phyloP scores from a whole-genome alignment of 805 yeast species.

The Debaryomyces tyrocola region DNA sequence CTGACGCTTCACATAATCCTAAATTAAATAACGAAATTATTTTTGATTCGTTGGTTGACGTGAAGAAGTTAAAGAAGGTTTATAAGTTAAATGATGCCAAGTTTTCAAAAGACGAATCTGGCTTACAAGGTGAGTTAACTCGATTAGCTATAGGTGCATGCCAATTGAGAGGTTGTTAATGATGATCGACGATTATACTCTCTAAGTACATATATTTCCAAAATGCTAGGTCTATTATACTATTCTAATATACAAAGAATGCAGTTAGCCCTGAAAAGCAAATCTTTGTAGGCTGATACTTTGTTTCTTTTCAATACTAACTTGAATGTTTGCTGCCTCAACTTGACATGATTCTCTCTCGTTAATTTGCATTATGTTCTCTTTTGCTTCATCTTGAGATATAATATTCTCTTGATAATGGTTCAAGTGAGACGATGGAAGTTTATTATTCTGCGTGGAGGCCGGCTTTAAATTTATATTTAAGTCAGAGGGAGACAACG shows the following conservation, averaged over 20 bases:
- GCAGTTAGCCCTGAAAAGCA: slow-evolving; percentile 16
- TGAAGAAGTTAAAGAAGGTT: slow-evolving; percentile 32
- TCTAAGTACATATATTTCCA: background rate
- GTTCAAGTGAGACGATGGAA: too few relatives aligned
- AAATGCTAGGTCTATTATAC: background rate
- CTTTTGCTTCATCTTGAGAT: too few relatives aligned
- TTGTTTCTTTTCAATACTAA: background rate
- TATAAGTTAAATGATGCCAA: slow-evolving; percentile 36
- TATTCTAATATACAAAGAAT: background rate
- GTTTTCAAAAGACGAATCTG: slow-evolving; percentile 8
- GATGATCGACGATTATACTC: too few relatives aligned
- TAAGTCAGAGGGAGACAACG: background rate
- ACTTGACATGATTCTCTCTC: background rate
- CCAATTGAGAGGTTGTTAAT: slow-evolving; percentile 45
- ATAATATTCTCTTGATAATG: too few relatives aligned
- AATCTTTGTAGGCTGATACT: slow-evolving; percentile 8
- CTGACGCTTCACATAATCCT: slow-evolving; percentile 5
- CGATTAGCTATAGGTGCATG: slow-evolving; percentile 48
- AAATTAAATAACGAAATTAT: slow-evolving; percentile 26
- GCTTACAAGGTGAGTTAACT: slow-evolving; percentile 28
- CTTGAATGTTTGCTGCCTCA: background rate
- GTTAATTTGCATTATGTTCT: too few relatives aligned
- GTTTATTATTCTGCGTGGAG: too few relatives aligned
- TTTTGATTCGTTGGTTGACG: slow-evolving; percentile 17
- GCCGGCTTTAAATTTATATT: background rate